Evolutionary conservation across 345 rosid species (phyloP).

Genomic region (Eucalyptus sideroxylon): DNA sequence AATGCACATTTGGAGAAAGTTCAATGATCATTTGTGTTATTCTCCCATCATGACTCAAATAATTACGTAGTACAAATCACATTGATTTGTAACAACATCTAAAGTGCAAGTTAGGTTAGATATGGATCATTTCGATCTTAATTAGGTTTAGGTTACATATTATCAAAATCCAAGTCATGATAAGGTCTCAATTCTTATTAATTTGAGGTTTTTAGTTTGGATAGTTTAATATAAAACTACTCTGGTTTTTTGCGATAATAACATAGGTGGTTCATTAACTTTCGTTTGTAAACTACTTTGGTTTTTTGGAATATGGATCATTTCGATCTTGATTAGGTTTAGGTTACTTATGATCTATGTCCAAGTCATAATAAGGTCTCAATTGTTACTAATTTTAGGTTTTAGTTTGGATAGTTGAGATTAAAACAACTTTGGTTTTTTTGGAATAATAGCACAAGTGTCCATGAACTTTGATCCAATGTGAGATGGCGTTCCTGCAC

Average conservation of each 20-base stretch:
- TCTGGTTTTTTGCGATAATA: neutral
- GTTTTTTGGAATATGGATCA: neutral
- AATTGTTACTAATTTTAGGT: neutral
- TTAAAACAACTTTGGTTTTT: neutral
- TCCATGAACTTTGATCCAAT: neutral
- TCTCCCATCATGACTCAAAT: neutral
- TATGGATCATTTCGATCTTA: neutral
- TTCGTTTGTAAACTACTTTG: too few relatives aligned
- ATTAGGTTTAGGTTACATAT: neutral
- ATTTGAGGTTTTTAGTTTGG: neutral
- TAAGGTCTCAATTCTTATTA: neutral
- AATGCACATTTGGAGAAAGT: neutral
- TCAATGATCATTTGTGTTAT: neutral
- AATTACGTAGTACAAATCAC: neutral
- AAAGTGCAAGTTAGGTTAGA: neutral
- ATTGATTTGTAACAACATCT: neutral
- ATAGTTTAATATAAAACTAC: too few relatives aligned
- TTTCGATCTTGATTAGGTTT: neutral
- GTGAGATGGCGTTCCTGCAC: rapidly evolving
- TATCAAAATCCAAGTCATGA: neutral
- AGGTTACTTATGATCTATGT: neutral
- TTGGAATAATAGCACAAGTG: too few relatives aligned
- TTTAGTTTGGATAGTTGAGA: neutral
- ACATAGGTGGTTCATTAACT: too few relatives aligned
- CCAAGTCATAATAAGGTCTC: neutral